Base-by-base conservation (phyloP, 805 yeast species). In the Starmerella vaccinii region DNA sequence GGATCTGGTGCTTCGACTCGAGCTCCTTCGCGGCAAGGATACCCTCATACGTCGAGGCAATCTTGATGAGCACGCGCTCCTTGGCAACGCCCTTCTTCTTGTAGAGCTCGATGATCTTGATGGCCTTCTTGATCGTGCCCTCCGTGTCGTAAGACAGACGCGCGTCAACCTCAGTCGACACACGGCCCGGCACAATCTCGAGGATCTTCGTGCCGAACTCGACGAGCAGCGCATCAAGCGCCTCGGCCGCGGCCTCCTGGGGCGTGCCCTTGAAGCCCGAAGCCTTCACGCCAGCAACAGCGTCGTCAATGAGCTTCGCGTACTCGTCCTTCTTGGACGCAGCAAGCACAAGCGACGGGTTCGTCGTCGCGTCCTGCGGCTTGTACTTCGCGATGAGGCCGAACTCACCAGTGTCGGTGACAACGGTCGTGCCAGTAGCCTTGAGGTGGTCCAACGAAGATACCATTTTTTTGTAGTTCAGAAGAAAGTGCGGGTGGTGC, bases 31-130 rank as follows among this genome's bases (percentile, higher is more conserved):
- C 98, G 62, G 98, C 99, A 72, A 86, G 95, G 70, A 92, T 92
- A 77, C 99, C 99, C 75, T 92, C 98, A 85, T 89, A 92, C 59
- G 98, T 92, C 54, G 97, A 84, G 56, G 98, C 98, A 60, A 92
- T 79, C 79, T 92, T 92, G 74, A 92, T 92, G 67, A 90, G 78
- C 57, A 92, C 78, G 71, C 97, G 80, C 58, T 89, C 95, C 76
- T 87, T 88, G 58, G 72, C 65, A 64, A 92, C 84, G 61, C 97
- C 97, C 63, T 77, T 76, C 53, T 79, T 74, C 74, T 87, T 76
- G 80, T 92, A 92, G 63, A 90, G 77, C 50, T 76, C 80, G 63
- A 92, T 92, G 75, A 92, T 78, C 68, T 88, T 82, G 57, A 87
- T 74, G 51, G 98, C 99, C 79, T 92, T 92, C 73, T 80, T 78